phyloP scores from a whole-genome alignment of 2,329 filamentous ascomycete genomes.

The Tympanopsis confertula region DNA sequence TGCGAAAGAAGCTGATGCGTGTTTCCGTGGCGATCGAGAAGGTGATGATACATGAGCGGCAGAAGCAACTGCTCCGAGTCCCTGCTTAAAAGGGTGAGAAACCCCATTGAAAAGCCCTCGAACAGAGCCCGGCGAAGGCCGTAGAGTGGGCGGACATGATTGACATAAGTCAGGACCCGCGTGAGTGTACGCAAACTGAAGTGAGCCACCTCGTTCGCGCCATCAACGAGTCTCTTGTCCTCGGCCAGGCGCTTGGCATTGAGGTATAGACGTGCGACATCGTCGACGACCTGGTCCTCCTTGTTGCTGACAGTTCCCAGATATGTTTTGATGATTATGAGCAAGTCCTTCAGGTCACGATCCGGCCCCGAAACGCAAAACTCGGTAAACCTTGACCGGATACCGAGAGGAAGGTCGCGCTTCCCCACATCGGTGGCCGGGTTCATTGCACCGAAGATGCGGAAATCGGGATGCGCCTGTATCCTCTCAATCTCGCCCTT shows the following conservation, averaged over 20 bases:
- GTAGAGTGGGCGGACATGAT: slow-evolving; percentile 73
- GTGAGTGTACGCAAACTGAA: slow-evolving; percentile 94
- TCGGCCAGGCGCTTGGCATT: slow-evolving; percentile 73
- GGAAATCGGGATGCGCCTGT: slow-evolving; percentile 79
- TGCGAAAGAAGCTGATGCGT: slow-evolving; percentile 59
- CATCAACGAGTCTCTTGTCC: slow-evolving; percentile 79
- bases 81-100: slow-evolving; percentile 75
- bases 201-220: slow-evolving; percentile 87
- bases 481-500: slow-evolving; percentile 87
- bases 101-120: slow-evolving; percentile 97
- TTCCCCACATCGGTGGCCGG: slow-evolving; percentile 96
- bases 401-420: slow-evolving; percentile 77
- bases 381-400: slow-evolving; percentile 88
- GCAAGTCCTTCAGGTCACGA: slow-evolving; percentile 70
- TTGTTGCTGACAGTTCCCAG: slow-evolving; percentile 60
- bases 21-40: slow-evolving; percentile 62
- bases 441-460: slow-evolving; percentile 98
- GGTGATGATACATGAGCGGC: slow-evolving; percentile 68
- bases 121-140: slow-evolving; percentile 76
- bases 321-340: slow-evolving; percentile 81
- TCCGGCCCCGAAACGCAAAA: slow-evolving; percentile 90
- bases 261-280: slow-evolving; percentile 79
- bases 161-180: slow-evolving; percentile 76
- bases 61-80: slow-evolving; percentile 70
- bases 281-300: slow-evolving; percentile 63